phyloP scores from a whole-genome alignment of 148 eudicot genomes.

The Fagopyrum tataricum region DNA sequence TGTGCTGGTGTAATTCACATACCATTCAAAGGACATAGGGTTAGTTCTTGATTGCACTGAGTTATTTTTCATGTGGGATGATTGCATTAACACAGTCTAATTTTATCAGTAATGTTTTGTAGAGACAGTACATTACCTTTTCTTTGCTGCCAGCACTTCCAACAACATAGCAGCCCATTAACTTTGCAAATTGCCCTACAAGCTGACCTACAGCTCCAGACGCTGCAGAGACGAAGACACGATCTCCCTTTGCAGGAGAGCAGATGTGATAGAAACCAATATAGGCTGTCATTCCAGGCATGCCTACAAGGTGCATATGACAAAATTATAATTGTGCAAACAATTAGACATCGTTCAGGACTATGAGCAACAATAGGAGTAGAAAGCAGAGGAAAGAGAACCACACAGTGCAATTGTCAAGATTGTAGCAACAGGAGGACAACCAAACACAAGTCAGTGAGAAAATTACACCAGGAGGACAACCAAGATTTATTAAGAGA shows the following conservation, averaged over 20 bases:
- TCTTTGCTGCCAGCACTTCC: constrained; percentile 43
- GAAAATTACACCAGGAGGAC: too few species aligned
- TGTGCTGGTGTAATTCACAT: too few species aligned
- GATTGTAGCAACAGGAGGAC: too few species aligned
- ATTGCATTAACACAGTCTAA: not conserved
- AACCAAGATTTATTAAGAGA: too few species aligned
- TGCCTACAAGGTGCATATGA: constrained; percentile 18
- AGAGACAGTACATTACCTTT: constrained; percentile 18
- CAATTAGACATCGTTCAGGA: not conserved
- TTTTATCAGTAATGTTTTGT: not conserved
- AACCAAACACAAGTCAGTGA: too few species aligned
- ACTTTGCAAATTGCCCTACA: constrained; percentile 40
- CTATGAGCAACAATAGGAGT: not conserved
- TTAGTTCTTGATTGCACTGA: not conserved
- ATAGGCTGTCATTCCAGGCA: constrained; percentile 39
- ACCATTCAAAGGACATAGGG: not conserved
- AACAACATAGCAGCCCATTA: constrained; percentile 40
- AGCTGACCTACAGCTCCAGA: constrained; percentile 40
- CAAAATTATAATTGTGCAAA: not conserved
- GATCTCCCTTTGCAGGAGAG: constrained; percentile 29
- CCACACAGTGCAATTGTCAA: too few species aligned
- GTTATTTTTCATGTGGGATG: not conserved
- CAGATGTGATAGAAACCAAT: constrained; percentile 32
- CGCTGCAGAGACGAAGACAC: constrained; percentile 26
- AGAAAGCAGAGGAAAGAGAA: not conserved